Base-by-base conservation (phyloP, 495 filamentous ascomycete genomes). In the Neurospora sp. region DNA sequence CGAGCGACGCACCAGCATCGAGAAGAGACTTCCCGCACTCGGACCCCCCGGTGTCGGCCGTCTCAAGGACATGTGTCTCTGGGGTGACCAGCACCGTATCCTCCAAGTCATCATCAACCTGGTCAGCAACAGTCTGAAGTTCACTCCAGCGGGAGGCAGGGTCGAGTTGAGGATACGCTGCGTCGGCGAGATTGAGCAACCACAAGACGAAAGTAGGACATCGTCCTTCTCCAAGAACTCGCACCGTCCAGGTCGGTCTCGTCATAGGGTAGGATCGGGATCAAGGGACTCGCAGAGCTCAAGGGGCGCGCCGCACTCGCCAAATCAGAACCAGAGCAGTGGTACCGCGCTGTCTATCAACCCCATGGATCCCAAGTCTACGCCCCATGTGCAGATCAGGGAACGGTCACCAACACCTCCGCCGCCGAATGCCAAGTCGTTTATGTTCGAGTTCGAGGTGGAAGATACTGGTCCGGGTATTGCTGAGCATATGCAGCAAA, bases 391-490 rank as follows among this genome's bases (percentile, higher is more conserved):
- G 16, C 80, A 86, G 8, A 79, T 86, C 35, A 74, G 81, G 11
- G 90, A 92, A 73, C 81, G 89, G 35, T 86, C 88, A 0, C 82
- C 85, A 4, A 89, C 90, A 9, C 91, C 91, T 18, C 87, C 89
- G 31, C 88, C 87, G 27, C 39, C 81, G 44, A 85, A 85, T 76
- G 90, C 88, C 42, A 88, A 83, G 79, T 85, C 83, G 27, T 85
- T 90, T 61, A 75, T 88, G 14, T 96, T 97, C 76, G 91, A 95
- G 77, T 97, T 97, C 72, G 91, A 94, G 78, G 93, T 98, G 4
- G 85, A 93, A 78, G 94, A 98, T 76, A 95, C 91, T 10, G 94
- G 94, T 0, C 94, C 94, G 4, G 94, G 94, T n/a, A 96, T 98
- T 72, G 90, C 94, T 0, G 86, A 88, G 35, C 81, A 89, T 69